Percentiles rank a stretch among this genome's conserved stretches.
Conservation (phyloP, 345 rosid species). For the Lepidium didymum region DNA sequence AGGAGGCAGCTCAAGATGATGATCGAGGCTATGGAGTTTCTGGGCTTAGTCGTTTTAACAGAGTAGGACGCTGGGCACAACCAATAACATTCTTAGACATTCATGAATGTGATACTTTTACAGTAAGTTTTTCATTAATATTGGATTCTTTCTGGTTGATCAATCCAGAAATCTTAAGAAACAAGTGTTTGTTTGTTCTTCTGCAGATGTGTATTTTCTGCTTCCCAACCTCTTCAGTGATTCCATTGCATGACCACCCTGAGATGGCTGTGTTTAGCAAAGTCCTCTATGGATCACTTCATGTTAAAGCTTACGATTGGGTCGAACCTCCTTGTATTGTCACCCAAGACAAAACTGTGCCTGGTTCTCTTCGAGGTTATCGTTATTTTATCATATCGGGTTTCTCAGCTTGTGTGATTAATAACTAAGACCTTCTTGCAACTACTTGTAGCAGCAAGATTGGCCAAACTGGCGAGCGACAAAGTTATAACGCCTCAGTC, state of each 20-base stretch:
- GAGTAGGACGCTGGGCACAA: slow-evolving; percentile 78
- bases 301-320: slow-evolving; percentile 96
- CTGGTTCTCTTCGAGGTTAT: slow-evolving; percentile 43
- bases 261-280: slow-evolving; percentile 93
- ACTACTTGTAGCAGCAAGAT: slow-evolving; percentile 48
- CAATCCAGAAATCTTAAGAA: not conserved
- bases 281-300: slow-evolving; percentile 86
- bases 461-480: slow-evolving; percentile 60
- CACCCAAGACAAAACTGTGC: slow-evolving; percentile 33
- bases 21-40: slow-evolving; percentile 80
- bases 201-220: slow-evolving; percentile 90
- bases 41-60: slow-evolving; percentile 39
- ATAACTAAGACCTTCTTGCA: not conserved
- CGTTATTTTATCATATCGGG: not conserved
- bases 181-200: not conserved
- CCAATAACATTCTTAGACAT: slow-evolving; percentile 81
- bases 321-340: slow-evolving; percentile 62
- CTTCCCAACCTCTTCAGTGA: slow-evolving; percentile 90
- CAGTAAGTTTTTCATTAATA: slow-evolving; percentile 34
- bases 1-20: slow-evolving; percentile 62
- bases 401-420: not conserved
- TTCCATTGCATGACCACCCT: slow-evolving; percentile 96
- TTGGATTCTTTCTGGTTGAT: not conserved
- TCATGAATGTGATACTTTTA: slow-evolving; percentile 62
- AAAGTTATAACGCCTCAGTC: slow-evolving; percentile 63